Evolutionary conservation across 1,284 basidiomycete species (phyloP).

Genomic region (Meripilus lineatus): DNA sequence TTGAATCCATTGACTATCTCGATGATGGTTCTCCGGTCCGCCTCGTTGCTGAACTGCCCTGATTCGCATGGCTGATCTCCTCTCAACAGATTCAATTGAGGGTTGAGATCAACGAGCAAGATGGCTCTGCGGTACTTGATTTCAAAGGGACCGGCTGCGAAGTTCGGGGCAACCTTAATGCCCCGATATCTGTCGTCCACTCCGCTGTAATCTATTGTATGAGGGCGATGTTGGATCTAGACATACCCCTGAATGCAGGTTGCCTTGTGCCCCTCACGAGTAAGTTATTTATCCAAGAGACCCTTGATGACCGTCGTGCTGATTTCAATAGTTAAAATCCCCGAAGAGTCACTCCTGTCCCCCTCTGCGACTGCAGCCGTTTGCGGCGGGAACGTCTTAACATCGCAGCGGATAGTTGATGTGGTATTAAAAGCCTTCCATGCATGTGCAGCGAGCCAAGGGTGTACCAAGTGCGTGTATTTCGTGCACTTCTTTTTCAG

Average conservation of each 20-base stretch:
- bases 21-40: constrained; percentile 84
- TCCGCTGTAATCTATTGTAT: constrained; percentile 95
- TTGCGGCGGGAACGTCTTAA: constrained; percentile 91
- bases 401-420: constrained; percentile 91
- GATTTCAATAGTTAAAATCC: constrained; percentile 64
- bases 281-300: constrained; percentile 29
- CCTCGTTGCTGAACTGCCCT: constrained; percentile 3
- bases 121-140: constrained; percentile 85
- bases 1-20: constrained; percentile 74
- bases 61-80: neutral
- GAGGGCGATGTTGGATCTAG: constrained; percentile 86
- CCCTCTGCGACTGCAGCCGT: constrained; percentile 88
- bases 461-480: constrained; percentile 76
- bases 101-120: constrained; percentile 74
- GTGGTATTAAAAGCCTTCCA: constrained; percentile 93
- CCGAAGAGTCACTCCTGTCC: constrained; percentile 72
- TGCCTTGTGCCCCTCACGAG: constrained; percentile 80
- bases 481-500: neutral
- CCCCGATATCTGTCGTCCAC: constrained; percentile 86
- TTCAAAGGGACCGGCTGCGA: constrained; percentile 90
- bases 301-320: constrained; percentile 6
- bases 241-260: constrained; percentile 93
- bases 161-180: constrained; percentile 87
- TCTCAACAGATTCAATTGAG: constrained; percentile 63
- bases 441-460: constrained; percentile 91